phyloP scores from a whole-genome alignment of 768 basidiomycete genomes.

The Lyophyllum semitale region DNA sequence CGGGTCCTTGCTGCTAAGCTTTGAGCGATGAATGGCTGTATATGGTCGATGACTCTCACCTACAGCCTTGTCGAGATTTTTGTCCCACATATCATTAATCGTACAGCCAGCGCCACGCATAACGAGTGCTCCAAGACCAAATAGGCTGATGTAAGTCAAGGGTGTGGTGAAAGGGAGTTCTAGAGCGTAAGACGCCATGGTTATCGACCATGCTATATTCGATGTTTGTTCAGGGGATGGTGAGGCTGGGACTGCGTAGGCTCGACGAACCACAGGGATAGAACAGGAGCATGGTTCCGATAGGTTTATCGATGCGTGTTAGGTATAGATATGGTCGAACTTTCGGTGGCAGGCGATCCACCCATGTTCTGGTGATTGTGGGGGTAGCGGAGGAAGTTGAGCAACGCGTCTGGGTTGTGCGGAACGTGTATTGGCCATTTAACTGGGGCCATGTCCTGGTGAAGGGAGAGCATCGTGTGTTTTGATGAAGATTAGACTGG shows the following conservation, averaged over 20 bases:
- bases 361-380: constrained; percentile 49
- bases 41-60: constrained; percentile 48
- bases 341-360: constrained; percentile 61
- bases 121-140: constrained; percentile 86
- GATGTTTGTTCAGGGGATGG: constrained; percentile 3
- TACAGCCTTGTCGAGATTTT: constrained; percentile 86
- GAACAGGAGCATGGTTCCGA: constrained; percentile 87
- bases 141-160: constrained; percentile 76
- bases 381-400: constrained; percentile 8
- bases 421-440: background rate
- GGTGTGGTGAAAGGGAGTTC: constrained; percentile 67
- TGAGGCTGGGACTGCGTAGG: background rate
- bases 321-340: constrained; percentile 82
- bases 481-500: constrained; percentile 1
- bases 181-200: constrained; percentile 89
- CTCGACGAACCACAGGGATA: constrained; percentile 85
- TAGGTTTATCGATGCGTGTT: constrained; percentile 93
- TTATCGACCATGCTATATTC: constrained; percentile 92
- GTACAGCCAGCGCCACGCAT: constrained; percentile 99
- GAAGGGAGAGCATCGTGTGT: background rate
- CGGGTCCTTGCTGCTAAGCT: constrained; percentile 72
- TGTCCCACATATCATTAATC: constrained; percentile 99
- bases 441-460: background rate
- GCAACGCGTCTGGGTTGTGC: constrained; percentile 8
- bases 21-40: background rate